A percentile compares a stretch with the other conserved stretches of the same genome.
Conservation (phyloP, 352 stramenopile genomes). For the Phytophthora multivora region DNA sequence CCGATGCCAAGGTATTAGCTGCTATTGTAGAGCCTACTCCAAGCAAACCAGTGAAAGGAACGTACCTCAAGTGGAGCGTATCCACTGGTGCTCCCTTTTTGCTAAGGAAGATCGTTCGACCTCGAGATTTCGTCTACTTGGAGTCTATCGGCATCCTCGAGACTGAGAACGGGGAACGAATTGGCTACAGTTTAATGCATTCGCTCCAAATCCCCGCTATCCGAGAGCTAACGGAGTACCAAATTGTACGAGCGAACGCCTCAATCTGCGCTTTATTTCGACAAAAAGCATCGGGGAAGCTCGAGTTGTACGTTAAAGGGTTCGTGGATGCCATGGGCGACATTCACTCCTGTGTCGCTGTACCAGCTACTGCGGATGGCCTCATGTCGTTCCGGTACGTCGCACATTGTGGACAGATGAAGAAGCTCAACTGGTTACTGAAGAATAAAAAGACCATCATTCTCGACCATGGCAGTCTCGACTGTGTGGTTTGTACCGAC, state of each 20-base stretch:
- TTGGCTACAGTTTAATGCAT: slow-evolving; percentile 57
- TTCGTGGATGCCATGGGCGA: slow-evolving; percentile 37
- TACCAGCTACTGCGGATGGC: slow-evolving; percentile 21
- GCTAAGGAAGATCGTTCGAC: slow-evolving; percentile 40
- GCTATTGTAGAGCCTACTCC: slow-evolving; percentile 38
- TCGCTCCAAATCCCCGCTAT: slow-evolving; percentile 51
- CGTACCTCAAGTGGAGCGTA: slow-evolving; percentile 50
- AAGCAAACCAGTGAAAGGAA: slow-evolving; percentile 44
- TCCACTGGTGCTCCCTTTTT: slow-evolving; percentile 32
- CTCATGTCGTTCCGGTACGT: slow-evolving; percentile 32
- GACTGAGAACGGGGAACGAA: slow-evolving; percentile 27
- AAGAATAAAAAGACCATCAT: slow-evolving; percentile 28
- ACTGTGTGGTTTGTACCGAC: slow-evolving; percentile 27
- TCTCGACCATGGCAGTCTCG: slow-evolving; percentile 9
- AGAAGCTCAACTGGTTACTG: slow-evolving; percentile 42
- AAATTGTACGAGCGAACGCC: slow-evolving; percentile 44
- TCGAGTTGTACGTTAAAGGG: slow-evolving; percentile 45
- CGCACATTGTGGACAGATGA: slow-evolving; percentile 41
- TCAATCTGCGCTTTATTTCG: slow-evolving; percentile 51
- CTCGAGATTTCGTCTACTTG: slow-evolving; percentile 54
- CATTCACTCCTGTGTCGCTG: slow-evolving; percentile 21
- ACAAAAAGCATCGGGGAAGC: slow-evolving; percentile 34
- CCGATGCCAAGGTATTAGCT: slow-evolving; percentile 50
- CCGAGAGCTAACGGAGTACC: slow-evolving; percentile 24
- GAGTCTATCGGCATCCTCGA: slow-evolving; percentile 43